These are phyloP conservation scores for Beta lomatogona DNA, from an alignment of 179 eudicot species.

Conservation along the genomic window DNA sequence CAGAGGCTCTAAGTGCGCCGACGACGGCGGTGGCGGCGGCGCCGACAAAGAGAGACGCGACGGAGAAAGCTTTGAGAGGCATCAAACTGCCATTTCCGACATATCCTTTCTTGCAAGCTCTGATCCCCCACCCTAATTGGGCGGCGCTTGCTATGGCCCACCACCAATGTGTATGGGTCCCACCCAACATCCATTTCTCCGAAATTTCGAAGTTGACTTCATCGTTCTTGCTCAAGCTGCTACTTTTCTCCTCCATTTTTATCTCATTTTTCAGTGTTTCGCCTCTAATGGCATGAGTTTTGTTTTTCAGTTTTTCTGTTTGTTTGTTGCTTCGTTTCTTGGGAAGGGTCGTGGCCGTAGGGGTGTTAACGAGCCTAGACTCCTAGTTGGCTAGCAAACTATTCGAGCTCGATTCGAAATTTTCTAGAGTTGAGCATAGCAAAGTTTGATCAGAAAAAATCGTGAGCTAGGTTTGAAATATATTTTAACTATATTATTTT, in stretches of 20 bases:
- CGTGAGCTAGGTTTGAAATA: no score
- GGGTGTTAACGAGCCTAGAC: no score
- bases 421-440: no score
- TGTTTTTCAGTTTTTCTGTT: no score
- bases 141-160: conserved; percentile 60
- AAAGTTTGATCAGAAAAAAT: no score
- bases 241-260: conserved; percentile 23
- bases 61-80: conserved; percentile 77
- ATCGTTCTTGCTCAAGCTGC: not conserved
- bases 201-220: conserved; percentile 6
- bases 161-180: conserved; percentile 38
- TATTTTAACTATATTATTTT: no score
- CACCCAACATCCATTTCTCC: not conserved
- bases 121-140: conserved; percentile 54
- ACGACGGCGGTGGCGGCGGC: conserved; percentile 53
- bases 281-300: no score
- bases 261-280: not conserved
- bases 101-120: conserved; percentile 44
- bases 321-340: no score
- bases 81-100: conserved; percentile 51
- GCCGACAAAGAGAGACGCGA: conserved; percentile 78
- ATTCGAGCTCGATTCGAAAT: no score
- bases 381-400: no score
- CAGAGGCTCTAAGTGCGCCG: conserved; percentile 48
- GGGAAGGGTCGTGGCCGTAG: no score